Evolutionary conservation across 2,329 filamentous ascomycete genomes (phyloP).

Genomic region (Sporothrix variecibatus): DNA sequence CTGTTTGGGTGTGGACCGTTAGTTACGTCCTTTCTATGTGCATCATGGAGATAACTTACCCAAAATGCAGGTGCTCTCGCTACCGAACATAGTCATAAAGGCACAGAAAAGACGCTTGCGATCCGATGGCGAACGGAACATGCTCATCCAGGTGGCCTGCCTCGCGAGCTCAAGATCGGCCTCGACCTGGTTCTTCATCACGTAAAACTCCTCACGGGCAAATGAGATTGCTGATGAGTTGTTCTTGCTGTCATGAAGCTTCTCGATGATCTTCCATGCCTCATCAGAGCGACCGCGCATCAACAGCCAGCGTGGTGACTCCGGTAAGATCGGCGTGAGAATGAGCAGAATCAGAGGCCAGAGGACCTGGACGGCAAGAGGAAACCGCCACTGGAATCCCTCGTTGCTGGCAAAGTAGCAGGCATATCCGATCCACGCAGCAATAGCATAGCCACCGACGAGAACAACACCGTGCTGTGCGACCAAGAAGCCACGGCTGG

Average conservation of each 20-base stretch:
- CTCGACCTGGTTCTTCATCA: conserved; percentile 6
- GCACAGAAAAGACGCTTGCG: conserved; percentile 5
- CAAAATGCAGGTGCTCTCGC: not conserved
- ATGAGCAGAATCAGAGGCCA: conserved; percentile 42
- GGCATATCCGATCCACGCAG: conserved; percentile 42
- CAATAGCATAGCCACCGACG: not conserved
- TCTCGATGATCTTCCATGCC: not conserved
- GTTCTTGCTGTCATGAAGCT: not conserved
- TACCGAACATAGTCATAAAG: not conserved
- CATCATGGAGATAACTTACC: too few species aligned
- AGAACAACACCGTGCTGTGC: conserved; percentile 30
- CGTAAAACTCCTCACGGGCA: conserved; percentile 9
- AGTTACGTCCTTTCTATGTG: too few species aligned
- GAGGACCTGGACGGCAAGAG: conserved; percentile 45
- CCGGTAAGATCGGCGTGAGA: not conserved
- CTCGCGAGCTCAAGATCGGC: conserved; percentile 3
- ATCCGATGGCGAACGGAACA: not conserved
- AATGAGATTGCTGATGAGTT: not conserved
- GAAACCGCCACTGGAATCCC: conserved; percentile 46
- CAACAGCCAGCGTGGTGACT: conserved; percentile 23
- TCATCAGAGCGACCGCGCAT: not conserved
- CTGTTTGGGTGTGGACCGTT: too few species aligned
- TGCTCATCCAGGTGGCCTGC: conserved; percentile 4
- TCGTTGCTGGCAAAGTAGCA: conserved; percentile 37
- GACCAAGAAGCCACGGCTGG: conserved; percentile 35